A percentile compares a stretch with the other conserved stretches of the same genome.
These are phyloP conservation scores for Neltuma alba DNA, from an alignment of 306 rosid species.

Conservation along the genomic window DNA sequence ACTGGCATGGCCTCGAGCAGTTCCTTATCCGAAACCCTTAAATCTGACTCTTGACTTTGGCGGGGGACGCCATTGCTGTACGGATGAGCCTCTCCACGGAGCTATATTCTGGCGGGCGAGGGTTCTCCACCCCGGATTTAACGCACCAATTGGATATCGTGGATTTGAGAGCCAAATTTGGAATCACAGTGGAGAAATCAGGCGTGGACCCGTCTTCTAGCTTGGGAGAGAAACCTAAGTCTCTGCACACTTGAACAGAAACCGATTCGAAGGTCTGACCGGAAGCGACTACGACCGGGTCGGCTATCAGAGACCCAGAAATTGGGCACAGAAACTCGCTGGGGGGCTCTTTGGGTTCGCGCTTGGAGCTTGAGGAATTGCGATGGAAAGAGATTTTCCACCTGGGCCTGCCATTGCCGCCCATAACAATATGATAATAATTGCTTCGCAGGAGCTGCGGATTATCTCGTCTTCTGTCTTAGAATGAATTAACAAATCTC, in stretches of 20 bases:
- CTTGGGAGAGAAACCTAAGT: conserved; percentile 50
- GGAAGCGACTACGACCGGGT: conserved; percentile 86
- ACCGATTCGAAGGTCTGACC: conserved; percentile 90
- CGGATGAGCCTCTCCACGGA: conserved; percentile 53
- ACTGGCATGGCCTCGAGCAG: conserved; percentile 67
- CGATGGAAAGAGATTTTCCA: conserved; percentile 78
- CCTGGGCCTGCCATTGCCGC: conserved; percentile 31
- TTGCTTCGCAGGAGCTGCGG: neutral
- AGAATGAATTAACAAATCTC: neutral
- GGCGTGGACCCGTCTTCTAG: conserved; percentile 70
- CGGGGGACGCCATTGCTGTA: conserved; percentile 34
- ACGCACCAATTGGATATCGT: conserved; percentile 75
- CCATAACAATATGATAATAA: neutral
- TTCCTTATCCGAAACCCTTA: conserved; percentile 74
- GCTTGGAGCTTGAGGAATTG: conserved; percentile 47
- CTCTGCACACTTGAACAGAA: conserved; percentile 60
- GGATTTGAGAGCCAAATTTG: conserved; percentile 63
- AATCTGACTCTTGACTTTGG: neutral
- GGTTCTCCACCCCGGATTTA: conserved; percentile 37
- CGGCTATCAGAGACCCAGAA: conserved; percentile 67
- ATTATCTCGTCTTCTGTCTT: neutral
- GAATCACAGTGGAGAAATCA: conserved; percentile 69
- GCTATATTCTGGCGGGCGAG: conserved; percentile 57
- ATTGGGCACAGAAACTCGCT: conserved; percentile 71
- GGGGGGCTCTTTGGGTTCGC: conserved; percentile 41